Percentiles rank a stretch among this genome's conserved stretches.
These are phyloP conservation scores for Seiridium cupressi DNA, from an alignment of 2,329 filamentous ascomycete genomes.

Conservation along the genomic window DNA sequence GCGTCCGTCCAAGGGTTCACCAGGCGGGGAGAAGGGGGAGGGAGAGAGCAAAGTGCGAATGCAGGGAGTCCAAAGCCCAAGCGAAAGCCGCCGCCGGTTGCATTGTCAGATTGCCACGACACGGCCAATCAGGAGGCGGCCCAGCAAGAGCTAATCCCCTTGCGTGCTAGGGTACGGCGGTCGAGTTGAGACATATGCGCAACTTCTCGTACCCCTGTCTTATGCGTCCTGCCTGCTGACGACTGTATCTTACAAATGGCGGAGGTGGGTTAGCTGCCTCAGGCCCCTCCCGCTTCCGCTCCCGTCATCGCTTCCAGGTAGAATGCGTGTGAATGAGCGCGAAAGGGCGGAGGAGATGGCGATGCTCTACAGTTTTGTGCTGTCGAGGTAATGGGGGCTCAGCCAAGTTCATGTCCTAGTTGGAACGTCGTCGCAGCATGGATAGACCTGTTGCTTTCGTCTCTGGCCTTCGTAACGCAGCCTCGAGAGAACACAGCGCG, in stretches of 20 bases:
- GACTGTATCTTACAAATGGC: constrained; percentile 5
- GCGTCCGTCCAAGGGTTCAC: background rate
- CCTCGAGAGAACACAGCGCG: background rate
- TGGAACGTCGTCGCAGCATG: background rate
- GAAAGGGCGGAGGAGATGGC: background rate
- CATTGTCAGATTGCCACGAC: background rate
- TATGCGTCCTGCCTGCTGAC: background rate
- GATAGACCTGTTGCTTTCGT: too few species aligned
- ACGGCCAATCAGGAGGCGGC: background rate
- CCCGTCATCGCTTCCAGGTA: background rate
- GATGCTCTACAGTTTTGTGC: background rate
- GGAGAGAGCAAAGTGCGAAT: background rate
- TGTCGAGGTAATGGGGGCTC: background rate
- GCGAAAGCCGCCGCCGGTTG: background rate
- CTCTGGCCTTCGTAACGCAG: too few species aligned
- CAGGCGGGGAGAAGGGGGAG: background rate
- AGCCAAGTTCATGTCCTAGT: background rate
- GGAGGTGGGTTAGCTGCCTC: constrained; percentile 3
- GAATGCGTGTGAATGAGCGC: background rate
- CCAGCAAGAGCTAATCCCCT: background rate
- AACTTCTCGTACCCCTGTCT: constrained; percentile 1
- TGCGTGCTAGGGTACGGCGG: constrained; percentile 2
- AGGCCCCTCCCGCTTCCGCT: background rate
- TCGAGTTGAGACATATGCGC: constrained; percentile 7
- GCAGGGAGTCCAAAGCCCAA: background rate